These are phyloP conservation scores for Lactifluus hygrophoroides DNA, from an alignment of 768 basidiomycete genomes.

Conservation along the genomic window DNA sequence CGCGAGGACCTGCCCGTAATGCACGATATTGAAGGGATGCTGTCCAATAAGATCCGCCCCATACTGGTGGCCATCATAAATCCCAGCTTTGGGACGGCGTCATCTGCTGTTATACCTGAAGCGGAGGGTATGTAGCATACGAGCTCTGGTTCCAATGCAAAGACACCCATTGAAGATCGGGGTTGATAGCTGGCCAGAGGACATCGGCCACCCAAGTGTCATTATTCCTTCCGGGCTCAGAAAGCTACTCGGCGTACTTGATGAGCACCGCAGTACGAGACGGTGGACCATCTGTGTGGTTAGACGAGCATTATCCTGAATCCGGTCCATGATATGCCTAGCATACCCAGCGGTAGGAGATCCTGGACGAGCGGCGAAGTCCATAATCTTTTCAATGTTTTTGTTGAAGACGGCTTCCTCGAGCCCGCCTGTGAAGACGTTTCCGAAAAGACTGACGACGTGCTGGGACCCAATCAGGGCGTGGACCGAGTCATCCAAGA, in stretches of 20 bases:
- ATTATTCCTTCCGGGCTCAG: not conserved
- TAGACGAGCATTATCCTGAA: no score
- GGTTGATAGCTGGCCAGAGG: slow-evolving; percentile 12
- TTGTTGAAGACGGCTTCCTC: slow-evolving; percentile 9
- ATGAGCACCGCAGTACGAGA: slow-evolving; percentile 2
- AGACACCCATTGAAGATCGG: slow-evolving; percentile 3
- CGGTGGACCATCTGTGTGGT: slow-evolving; percentile 4
- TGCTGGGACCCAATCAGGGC: slow-evolving; percentile 7
- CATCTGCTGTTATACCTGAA: no score
- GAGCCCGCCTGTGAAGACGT: not conserved
- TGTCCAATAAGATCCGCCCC: slow-evolving; percentile 14
- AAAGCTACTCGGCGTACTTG: slow-evolving; percentile 13
- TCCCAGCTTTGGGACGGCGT: not conserved
- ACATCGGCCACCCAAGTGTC: slow-evolving; percentile 10
- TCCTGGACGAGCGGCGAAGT: not conserved
- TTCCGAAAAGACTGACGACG: not conserved
- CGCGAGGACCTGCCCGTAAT: not conserved
- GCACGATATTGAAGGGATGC: slow-evolving; percentile 10
- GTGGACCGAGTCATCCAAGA: slow-evolving; percentile 2
- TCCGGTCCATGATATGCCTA: no score
- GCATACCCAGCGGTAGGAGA: slow-evolving; percentile 8
- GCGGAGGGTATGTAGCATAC: no score
- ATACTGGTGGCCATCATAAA: slow-evolving; percentile 11
- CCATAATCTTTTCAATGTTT: not conserved
- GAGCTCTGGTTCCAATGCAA: slow-evolving; percentile 7